Conservation (phyloP, 2,329 filamentous ascomycete genomes). For the Metarhizium humberi region DNA sequence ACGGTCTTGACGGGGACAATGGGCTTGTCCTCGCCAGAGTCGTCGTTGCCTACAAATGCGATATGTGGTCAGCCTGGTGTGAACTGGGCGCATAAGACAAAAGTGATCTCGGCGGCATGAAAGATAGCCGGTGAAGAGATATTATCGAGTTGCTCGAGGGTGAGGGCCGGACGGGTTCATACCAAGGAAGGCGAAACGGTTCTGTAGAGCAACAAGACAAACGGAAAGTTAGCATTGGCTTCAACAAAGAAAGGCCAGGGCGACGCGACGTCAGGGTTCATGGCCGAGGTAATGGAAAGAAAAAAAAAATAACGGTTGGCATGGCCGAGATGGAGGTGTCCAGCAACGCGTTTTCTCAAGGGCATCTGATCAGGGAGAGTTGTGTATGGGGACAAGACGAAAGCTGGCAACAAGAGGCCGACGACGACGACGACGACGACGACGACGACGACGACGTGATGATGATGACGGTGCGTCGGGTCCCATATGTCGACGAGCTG, state of each 20-base stretch:
- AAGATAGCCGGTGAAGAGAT: neutral
- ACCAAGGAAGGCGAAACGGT: constrained; percentile 98
- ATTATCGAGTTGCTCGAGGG: constrained; percentile 8
- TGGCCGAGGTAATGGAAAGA: neutral
- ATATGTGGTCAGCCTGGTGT: constrained; percentile 8
- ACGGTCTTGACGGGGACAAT: constrained; percentile 79
- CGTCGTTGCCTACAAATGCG: constrained; percentile 44
- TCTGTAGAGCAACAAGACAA: constrained; percentile 42
- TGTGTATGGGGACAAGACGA: neutral
- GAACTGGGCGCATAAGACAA: constrained; percentile 6
- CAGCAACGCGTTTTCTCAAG: neutral
- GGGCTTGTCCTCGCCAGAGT: constrained; percentile 57
- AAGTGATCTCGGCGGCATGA: constrained; percentile 3
- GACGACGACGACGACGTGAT: neutral
- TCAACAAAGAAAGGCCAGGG: neutral
- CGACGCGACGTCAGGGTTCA: neutral
- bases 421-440: neutral
- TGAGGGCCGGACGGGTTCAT: constrained; percentile 31
- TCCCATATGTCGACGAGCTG: neutral
- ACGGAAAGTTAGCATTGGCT: neutral
- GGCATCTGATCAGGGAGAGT: neutral
- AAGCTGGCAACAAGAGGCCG: neutral
- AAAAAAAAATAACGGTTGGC: neutral
- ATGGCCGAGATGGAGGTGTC: neutral
- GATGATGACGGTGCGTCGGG: neutral